Conservation (phyloP, 208 protist genomes). For the Trypanosoma avium region DNA sequence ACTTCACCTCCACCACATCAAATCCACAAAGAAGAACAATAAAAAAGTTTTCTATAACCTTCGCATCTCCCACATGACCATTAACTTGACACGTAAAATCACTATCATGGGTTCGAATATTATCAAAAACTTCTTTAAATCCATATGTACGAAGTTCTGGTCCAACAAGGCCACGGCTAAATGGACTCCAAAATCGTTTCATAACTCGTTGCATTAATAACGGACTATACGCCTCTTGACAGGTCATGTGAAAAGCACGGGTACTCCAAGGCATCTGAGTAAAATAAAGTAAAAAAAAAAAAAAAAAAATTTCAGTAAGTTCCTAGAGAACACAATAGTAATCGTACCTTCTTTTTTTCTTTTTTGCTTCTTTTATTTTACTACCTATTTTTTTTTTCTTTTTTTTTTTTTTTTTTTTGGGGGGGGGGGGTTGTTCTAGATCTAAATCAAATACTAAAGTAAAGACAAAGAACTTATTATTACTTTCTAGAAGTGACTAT, state of each 20-base stretch:
- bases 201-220: slow-evolving; percentile 40
- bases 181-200: slow-evolving; percentile 68
- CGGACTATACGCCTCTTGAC: background rate
- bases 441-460: too few relatives aligned
- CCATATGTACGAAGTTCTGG: slow-evolving; percentile 47
- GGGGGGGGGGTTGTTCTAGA: too few relatives aligned
- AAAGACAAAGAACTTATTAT: too few relatives aligned
- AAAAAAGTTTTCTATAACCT: slow-evolving; percentile 70
- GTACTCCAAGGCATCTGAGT: slow-evolving; percentile 11
- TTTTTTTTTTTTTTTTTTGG: too few relatives aligned
- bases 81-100: slow-evolving; percentile 78
- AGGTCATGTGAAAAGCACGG: slow-evolving; percentile 4
- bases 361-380: too few relatives aligned
- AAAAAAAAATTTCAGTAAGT: too few relatives aligned
- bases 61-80: slow-evolving; percentile 37
- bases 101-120: slow-evolving; percentile 34
- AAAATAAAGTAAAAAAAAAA: slow-evolving; percentile 2
- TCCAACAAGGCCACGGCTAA: slow-evolving; percentile 28
- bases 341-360: background rate
- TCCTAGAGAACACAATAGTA: too few relatives aligned
- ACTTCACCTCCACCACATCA: slow-evolving; percentile 55
- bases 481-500: too few relatives aligned
- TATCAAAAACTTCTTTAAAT: slow-evolving; percentile 52
- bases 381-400: too few relatives aligned
- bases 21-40: slow-evolving; percentile 60